phyloP scores from a whole-genome alignment of 352 stramenopile genomes.

The Globisporangium paroecandrum region DNA sequence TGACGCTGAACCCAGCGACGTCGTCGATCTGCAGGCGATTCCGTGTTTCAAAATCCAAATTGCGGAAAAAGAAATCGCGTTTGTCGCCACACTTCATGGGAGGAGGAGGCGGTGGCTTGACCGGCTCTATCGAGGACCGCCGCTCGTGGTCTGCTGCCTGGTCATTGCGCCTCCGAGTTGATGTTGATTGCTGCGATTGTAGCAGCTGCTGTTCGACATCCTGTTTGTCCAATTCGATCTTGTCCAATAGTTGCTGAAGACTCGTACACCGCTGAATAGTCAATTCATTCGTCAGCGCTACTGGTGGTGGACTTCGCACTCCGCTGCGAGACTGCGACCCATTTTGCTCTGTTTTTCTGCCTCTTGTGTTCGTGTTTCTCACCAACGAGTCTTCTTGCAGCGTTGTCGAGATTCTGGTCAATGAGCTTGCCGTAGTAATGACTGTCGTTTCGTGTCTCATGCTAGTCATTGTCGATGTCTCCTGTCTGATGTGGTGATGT shows the following conservation, averaged over 20 bases:
- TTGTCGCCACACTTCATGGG: slow-evolving; percentile 70
- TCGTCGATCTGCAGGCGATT: slow-evolving; percentile 73
- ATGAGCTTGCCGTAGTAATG: not conserved
- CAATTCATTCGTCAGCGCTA: slow-evolving; percentile 18
- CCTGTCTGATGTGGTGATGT: not conserved
- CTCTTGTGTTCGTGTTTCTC: not conserved
- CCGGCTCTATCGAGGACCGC: not conserved
- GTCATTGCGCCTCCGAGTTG: slow-evolving; percentile 11
- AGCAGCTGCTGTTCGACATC: slow-evolving; percentile 12
- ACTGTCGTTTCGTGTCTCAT: not conserved
- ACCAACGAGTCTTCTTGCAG: slow-evolving; percentile 6
- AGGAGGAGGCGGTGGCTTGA: slow-evolving; percentile 10
- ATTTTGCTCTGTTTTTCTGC: slow-evolving; percentile 3
- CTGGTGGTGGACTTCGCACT: slow-evolving; percentile 23
- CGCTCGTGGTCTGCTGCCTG: slow-evolving; percentile 10
- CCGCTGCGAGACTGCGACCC: not conserved
- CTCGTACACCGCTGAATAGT: slow-evolving; percentile 44
- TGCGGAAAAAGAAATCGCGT: slow-evolving; percentile 82
- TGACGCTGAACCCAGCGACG: slow-evolving; percentile 75
- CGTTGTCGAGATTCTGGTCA: not conserved
- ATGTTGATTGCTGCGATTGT: not conserved
- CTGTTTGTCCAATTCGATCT: slow-evolving; percentile 39
- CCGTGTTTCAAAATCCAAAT: slow-evolving; percentile 63
- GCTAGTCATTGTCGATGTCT: not conserved
- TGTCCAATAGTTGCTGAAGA: slow-evolving; percentile 53